Conservation (phyloP, 2,329 filamentous ascomycete genomes). For the Lithohypha guttulata region DNA sequence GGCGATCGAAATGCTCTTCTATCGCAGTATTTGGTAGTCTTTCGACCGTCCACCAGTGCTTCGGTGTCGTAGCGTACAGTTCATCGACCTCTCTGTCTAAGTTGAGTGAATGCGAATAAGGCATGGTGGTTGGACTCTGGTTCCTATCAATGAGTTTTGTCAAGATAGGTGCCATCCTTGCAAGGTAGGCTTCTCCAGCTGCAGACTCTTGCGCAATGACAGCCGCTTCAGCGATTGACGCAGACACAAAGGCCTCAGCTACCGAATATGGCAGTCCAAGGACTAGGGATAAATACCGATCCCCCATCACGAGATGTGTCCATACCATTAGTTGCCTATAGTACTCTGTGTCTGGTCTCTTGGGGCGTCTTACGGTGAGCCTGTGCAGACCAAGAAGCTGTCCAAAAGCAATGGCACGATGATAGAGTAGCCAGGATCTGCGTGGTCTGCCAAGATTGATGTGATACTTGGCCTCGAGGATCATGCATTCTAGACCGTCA, state of each 20-base stretch:
- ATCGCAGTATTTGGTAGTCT: slow-evolving; percentile 17
- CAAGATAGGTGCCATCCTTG: slow-evolving; percentile 27
- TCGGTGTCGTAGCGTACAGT: slow-evolving; percentile 24
- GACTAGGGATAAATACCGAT: slow-evolving; percentile 43
- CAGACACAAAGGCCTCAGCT: slow-evolving; percentile 24
- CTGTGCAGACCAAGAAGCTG: slow-evolving; percentile 42
- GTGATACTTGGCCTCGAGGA: slow-evolving; percentile 43
- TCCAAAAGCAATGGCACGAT: slow-evolving; percentile 42
- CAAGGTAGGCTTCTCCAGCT: slow-evolving; percentile 24
- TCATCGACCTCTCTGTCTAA: slow-evolving; percentile 34
- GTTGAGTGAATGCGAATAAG: slow-evolving; percentile 30
- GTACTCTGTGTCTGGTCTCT: slow-evolving; percentile 21
- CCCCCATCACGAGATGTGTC: slow-evolving; percentile 32
- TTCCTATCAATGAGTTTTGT: slow-evolving; percentile 35
- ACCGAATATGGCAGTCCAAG: slow-evolving; percentile 42
- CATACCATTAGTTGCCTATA: slow-evolving; percentile 30
- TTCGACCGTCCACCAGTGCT: slow-evolving; percentile 24
- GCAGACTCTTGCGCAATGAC: neutral
- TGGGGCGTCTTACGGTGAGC: slow-evolving; percentile 23
- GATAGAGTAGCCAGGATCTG: slow-evolving; percentile 42
- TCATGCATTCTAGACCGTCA: slow-evolving; percentile 43
- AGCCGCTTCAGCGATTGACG: slow-evolving; percentile 20
- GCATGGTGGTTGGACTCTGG: slow-evolving; percentile 26
- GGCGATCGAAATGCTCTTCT: slow-evolving; percentile 25
- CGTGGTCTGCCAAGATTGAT: slow-evolving; percentile 46